Evolutionary conservation across 352 stramenopile species (phyloP).

Genomic region (Phytophthora multivora): DNA sequence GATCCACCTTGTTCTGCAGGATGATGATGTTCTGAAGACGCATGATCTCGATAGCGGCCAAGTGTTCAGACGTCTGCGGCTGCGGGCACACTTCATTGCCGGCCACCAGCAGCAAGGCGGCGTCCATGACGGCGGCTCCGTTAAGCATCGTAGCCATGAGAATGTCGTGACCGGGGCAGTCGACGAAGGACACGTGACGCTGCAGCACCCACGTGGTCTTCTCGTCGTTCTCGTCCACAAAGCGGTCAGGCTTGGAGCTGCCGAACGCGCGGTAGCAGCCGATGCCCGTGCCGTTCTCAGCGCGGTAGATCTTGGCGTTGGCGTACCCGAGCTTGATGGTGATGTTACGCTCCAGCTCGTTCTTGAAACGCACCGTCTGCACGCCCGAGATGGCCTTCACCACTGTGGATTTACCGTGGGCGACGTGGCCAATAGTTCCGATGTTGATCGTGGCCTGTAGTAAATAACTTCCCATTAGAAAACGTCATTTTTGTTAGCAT

Average conservation of each 20-base stretch:
- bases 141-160: constrained; percentile 99
- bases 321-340: constrained; percentile 99
- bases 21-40: constrained; percentile 99
- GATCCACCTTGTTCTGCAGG: constrained; percentile 99
- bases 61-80: constrained; percentile 99
- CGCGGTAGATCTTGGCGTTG: constrained; percentile 99
- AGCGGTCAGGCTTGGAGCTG: constrained; percentile 88
- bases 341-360: constrained; percentile 99
- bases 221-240: constrained; percentile 86
- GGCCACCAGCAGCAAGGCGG: constrained; percentile 97
- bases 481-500: background rate
- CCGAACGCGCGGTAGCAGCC: constrained; percentile 90
- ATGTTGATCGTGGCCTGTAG: constrained; percentile 99
- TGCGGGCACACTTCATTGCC: constrained; percentile 99
- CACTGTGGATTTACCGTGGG: constrained; percentile 99
- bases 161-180: constrained; percentile 99
- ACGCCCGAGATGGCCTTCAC: constrained; percentile 99
- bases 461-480: background rate
- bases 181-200: constrained; percentile 99
- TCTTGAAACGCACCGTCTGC: constrained; percentile 98
- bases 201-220: constrained; percentile 92
- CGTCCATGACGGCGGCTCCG: constrained; percentile 99
- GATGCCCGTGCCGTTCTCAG: constrained; percentile 80
- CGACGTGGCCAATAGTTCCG: constrained; percentile 99
- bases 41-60: constrained; percentile 99